These are phyloP conservation scores for Penicillium sp. DNA, from an alignment of 2,329 filamentous ascomycete genomes.

Conservation along the genomic window DNA sequence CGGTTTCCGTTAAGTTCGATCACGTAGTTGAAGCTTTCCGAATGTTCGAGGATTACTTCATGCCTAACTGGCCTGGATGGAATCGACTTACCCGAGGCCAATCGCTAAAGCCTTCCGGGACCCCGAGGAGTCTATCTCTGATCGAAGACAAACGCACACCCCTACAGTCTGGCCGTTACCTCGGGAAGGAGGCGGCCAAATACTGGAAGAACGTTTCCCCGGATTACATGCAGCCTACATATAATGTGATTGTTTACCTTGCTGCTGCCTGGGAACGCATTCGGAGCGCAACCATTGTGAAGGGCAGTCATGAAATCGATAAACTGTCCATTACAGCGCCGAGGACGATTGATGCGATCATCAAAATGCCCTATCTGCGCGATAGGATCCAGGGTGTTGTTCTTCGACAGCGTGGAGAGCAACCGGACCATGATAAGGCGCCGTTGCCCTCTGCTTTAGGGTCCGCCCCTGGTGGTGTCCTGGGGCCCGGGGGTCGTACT, in stretches of 20 bases:
- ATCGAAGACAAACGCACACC: constrained; percentile 29
- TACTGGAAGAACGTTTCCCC: constrained; percentile 41
- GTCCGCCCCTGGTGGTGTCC: constrained; percentile 9
- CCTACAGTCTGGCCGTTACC: constrained; percentile 13
- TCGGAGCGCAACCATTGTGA: constrained; percentile 34
- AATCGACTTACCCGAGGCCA: constrained; percentile 35
- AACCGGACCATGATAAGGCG: constrained; percentile 16
- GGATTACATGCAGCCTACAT: constrained; percentile 45
- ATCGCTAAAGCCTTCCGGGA: constrained; percentile 29
- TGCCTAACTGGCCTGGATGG: constrained; percentile 80
- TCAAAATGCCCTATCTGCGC: constrained; percentile 39
- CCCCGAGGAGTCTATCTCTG: constrained; percentile 30
- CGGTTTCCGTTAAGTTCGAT: constrained; percentile 57
- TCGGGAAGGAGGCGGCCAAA: constrained; percentile 32
- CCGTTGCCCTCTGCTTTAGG: not conserved
- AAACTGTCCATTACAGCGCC: constrained; percentile 33
- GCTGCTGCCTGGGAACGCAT: constrained; percentile 41
- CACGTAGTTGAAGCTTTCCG: constrained; percentile 63
- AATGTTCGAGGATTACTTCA: constrained; percentile 74
- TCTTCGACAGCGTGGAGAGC: constrained; percentile 34
- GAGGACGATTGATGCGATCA: constrained; percentile 37
- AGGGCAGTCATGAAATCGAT: constrained; percentile 31
- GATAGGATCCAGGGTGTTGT: constrained; percentile 44
- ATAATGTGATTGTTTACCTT: constrained; percentile 46
- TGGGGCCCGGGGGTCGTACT: constrained; percentile 1